These are phyloP conservation scores for Malus hybrid DNA, from an alignment of 331 rosid genomes.

Conservation along the genomic window DNA sequence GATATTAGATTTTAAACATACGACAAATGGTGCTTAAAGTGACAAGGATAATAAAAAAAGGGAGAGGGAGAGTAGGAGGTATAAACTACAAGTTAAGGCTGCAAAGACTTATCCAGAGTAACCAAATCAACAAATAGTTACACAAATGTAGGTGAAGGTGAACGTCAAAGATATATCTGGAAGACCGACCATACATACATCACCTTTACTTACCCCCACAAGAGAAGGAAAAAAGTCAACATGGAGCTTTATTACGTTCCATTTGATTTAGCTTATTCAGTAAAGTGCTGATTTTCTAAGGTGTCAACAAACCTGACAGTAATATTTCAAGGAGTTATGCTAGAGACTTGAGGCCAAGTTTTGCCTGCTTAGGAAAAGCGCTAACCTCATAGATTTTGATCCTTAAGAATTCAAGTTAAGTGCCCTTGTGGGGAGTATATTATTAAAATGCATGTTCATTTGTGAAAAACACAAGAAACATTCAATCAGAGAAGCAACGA, in stretches of 20 bases:
- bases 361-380: background rate
- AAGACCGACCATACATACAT: background rate
- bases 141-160: background rate
- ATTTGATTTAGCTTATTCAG: background rate
- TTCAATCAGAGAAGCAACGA: background rate
- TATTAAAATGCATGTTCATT: background rate
- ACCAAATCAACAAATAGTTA: background rate
- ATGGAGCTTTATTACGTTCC: background rate
- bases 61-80: background rate
- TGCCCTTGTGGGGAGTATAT: background rate
- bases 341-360: background rate
- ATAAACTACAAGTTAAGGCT: background rate
- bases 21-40: background rate
- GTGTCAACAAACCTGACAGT: background rate
- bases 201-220: background rate
- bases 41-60: background rate
- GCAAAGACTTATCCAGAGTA: background rate
- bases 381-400: background rate
- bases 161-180: background rate
- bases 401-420: background rate
- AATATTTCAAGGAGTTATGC: background rate
- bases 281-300: background rate
- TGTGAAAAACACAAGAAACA: background rate
- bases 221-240: background rate
- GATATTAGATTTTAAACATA: background rate